phyloP scores from a whole-genome alignment of 352 stramenopile genomes.

The Salisapilia sapeloensis region DNA sequence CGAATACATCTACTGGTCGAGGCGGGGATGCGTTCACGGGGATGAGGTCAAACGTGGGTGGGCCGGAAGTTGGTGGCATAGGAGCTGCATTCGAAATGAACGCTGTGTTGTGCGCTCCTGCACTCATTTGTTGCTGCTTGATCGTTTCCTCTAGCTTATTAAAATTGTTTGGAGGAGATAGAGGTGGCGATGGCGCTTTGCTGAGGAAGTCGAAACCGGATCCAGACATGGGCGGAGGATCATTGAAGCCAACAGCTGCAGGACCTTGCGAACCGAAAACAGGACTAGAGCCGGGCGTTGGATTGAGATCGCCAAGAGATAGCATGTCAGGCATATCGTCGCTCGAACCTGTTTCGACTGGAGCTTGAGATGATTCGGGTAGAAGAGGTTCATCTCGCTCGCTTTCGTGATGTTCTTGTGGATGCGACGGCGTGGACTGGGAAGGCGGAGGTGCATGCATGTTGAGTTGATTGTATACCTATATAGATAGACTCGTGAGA shows the following conservation, averaged over 20 bases:
- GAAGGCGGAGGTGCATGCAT: conserved; percentile 7
- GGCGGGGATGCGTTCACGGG: conserved; percentile 6
- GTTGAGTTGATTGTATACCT: conserved; percentile 16
- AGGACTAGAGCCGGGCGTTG: conserved; percentile 7
- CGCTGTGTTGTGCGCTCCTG: conserved; percentile 5
- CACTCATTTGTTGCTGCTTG: too few species aligned
- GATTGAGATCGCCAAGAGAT: not conserved
- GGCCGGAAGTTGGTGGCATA: conserved; percentile 4
- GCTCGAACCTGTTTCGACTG: not conserved
- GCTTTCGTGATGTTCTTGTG: conserved; percentile 7
- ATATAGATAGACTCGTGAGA: not conserved
- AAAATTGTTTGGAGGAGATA: conserved; percentile 2
- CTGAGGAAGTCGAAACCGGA: conserved; percentile 25
- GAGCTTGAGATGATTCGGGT: not conserved
- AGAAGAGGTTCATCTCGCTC: too few species aligned
- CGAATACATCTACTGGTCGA: conserved; percentile 24
- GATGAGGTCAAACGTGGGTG: conserved; percentile 3
- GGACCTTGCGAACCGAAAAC: conserved; percentile 13
- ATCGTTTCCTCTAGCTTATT: too few species aligned
- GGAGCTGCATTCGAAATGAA: conserved; percentile 14
- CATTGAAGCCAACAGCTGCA: conserved; percentile 3
- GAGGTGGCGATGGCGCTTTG: conserved; percentile 1
- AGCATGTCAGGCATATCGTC: not conserved
- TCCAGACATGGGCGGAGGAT: conserved; percentile 10
- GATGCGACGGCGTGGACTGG: conserved; percentile 1